Base-by-base conservation (phyloP, 768 basidiomycete species). In the Mycena maculata region DNA sequence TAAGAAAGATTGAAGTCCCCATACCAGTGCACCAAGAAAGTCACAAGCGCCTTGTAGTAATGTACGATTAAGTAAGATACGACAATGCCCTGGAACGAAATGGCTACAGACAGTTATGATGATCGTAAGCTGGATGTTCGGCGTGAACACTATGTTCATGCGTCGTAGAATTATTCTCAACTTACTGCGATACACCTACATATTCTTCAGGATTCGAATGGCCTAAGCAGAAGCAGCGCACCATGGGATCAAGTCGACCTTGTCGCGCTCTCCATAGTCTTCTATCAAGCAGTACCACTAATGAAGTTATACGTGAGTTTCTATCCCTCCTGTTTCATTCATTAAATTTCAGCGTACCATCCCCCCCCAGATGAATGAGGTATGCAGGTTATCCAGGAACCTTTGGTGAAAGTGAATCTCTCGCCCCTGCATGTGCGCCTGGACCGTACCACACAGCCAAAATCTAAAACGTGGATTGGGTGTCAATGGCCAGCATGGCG, bases 1-100 rank as follows among this genome's bases (percentile, higher is more conserved):
- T 2, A 33, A 28, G 22, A 48, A 18, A 15, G 39, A 23, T 23
- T 65, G 28, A 20, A 45, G 4, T 0, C 13, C 10, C 33, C 15
- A 33, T 63, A 84, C 83, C 82, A 81, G 44, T 84, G 83, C 12
- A 83, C 82, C 5, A 79, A 72, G 44, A 83, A 81, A 12, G 82
- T 83, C 6, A 83, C 68, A 31, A 83, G 58, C 1, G 81, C 82
- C 82, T 79, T 9, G n/a, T 27, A 42, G 16, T 30, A 54, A 53
- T 41, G 13, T 11, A 30, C 45, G 36, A 15, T 18, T 31, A 15
- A 30, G 30, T 57, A 27, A 13, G 39, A n/a, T 9, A 13, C 16
- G 12, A 45, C 22, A 52, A 7, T 42, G 20, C 23, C 31, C 13
- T 36, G 33, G 33, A 36, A 36, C 33, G 15, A 9, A 23, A 38